Evolutionary conservation across 768 basidiomycete genomes (phyloP), one percentile per base, ranked within the genome.

Genomic region (Suillus subaureus): DNA sequence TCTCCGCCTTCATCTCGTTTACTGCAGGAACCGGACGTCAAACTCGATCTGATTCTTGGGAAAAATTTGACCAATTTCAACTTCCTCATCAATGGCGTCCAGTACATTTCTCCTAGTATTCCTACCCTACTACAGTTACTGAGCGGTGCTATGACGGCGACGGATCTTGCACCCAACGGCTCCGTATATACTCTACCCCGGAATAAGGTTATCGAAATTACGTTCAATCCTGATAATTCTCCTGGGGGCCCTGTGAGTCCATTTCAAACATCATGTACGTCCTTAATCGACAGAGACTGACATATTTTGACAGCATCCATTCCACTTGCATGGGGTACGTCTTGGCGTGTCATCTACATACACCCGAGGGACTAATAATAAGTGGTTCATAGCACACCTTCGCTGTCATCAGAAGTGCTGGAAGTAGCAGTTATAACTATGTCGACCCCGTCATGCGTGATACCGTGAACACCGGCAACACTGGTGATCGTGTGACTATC

Each of bases 71-170:
- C 64, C 5, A 82, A 74, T 62, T 51, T 51, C 23, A 26, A 28
- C 26, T 51, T 51, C 26, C 72, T 55, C 6, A 72, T 80, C 18
- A 82, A 83, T 51, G 78, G 76, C 23, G 68, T 71, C 11, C 66
- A 71, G 2, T 83, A 80, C 61, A 33, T 58, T 23, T 74, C 79
- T 12, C 82, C 82, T 0, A 72, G 75, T 7, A 72, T 73, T 2
- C 85, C 85, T 2, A 82, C 84, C 2, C 71, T 86, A 5, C 69
- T 86, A 58, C 85, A 86, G 61, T 72, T 82, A 51, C 52, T 84
- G 43, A 82, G 79, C 58, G 84, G 84, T 6, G 70, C 76, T 0
- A 61, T 61, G 11, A 71, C 74, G 5, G 75, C 83, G 0, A 69
- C 75, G 18, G 72, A 74, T 16, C 71, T 85, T 26, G 76, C 81